phyloP scores from a whole-genome alignment of 1,284 basidiomycete species.

The Marasmius tenuissimus region DNA sequence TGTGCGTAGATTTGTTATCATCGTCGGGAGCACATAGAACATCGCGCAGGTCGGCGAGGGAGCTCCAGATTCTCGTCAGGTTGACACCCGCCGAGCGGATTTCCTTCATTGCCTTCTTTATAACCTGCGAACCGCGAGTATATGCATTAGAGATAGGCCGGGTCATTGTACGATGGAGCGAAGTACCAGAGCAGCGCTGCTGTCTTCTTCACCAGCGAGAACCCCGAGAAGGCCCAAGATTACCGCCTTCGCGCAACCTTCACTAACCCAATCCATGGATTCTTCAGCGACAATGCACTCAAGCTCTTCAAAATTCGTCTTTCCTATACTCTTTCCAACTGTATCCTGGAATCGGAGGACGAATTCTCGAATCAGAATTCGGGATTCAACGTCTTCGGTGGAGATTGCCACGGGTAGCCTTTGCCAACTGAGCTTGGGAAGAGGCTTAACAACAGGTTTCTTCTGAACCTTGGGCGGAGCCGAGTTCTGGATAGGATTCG shows the following conservation, averaged over 20 bases:
- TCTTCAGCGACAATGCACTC: slow-evolving; percentile 48
- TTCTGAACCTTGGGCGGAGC: slow-evolving; percentile 15
- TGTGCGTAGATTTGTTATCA: slow-evolving; percentile 12
- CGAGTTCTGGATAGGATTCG: neutral
- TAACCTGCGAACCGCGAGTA: slow-evolving; percentile 30
- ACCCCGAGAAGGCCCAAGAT: slow-evolving; percentile 58
- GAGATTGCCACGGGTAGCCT: slow-evolving; percentile 44
- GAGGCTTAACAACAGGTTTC: slow-evolving; percentile 24
- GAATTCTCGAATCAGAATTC: slow-evolving; percentile 75
- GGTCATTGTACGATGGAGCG: neutral
- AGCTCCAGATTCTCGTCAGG: slow-evolving; percentile 60
- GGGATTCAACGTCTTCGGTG: slow-evolving; percentile 49
- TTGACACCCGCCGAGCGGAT: slow-evolving; percentile 53
- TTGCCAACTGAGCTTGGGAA: slow-evolving; percentile 50
- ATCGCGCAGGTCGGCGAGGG: slow-evolving; percentile 49
- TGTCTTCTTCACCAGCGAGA: slow-evolving; percentile 44
- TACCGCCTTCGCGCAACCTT: slow-evolving; percentile 59
- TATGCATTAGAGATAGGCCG: neutral
- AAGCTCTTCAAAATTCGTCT: slow-evolving; percentile 60
- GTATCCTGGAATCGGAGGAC: slow-evolving; percentile 57
- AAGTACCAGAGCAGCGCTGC: slow-evolving; percentile 32
- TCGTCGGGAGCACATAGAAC: slow-evolving; percentile 21
- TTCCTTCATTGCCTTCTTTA: slow-evolving; percentile 48
- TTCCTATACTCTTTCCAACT: slow-evolving; percentile 48
- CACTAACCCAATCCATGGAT: slow-evolving; percentile 60